phyloP scores from a whole-genome alignment of 164 flowering plant species.

The Houttuynia cordata region DNA sequence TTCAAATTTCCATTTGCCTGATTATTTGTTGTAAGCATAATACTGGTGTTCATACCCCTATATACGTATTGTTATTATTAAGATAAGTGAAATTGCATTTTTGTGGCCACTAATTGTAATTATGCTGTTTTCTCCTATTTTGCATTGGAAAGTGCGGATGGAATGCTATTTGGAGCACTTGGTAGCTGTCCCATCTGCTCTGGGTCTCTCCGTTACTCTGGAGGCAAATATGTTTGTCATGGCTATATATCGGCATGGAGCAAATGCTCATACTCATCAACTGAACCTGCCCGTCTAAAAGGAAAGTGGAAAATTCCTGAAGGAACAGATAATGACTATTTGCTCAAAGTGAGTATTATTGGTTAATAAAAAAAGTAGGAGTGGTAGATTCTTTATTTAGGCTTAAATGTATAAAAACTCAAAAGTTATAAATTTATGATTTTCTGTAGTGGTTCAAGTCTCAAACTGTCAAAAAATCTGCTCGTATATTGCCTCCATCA shows the following conservation, averaged over 20 bases:
- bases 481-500: conserved; percentile 49
- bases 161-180: conserved; percentile 92
- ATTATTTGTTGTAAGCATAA: neutral
- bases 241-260: conserved; percentile 92
- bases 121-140: neutral
- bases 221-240: conserved; percentile 60
- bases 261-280: conserved; percentile 73
- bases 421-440: neutral
- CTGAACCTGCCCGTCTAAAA: conserved; percentile 53
- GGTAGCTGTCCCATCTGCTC: conserved; percentile 64
- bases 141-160: conserved; percentile 64
- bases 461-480: conserved; percentile 61
- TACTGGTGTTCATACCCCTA: neutral
- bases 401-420: neutral
- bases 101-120: neutral
- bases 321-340: conserved; percentile 49
- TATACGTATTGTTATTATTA: neutral
- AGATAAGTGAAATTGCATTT: no score
- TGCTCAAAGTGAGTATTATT: conserved; percentile 46
- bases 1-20: neutral
- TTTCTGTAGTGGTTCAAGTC: conserved; percentile 76
- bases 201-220: conserved; percentile 57
- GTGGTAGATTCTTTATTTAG: neutral
- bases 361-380: no score
- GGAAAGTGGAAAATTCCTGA: conserved; percentile 89